Conservation (phyloP, 2,329 filamentous ascomycete genomes). For the Scopulariopsis brevicaulis region DNA sequence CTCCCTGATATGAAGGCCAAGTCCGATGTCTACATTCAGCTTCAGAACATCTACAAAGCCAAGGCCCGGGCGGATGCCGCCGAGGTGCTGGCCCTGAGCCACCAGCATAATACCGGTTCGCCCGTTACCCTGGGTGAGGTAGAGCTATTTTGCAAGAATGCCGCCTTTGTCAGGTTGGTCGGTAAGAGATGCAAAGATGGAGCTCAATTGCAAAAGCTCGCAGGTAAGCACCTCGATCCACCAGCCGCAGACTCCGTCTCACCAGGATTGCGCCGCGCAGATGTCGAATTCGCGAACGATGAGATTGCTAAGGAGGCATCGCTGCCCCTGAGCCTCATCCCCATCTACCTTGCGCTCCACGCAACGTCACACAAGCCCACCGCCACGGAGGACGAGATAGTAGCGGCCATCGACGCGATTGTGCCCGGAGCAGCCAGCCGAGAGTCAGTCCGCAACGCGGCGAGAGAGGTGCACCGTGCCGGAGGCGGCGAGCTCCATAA, state of each 20-base stretch:
- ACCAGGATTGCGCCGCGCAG: slow-evolving; percentile 21
- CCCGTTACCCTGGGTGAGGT: slow-evolving; percentile 61
- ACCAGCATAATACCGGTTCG: slow-evolving; percentile 33
- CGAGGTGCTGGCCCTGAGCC: slow-evolving; percentile 60
- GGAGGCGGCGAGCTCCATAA: slow-evolving; percentile 80
- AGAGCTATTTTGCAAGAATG: slow-evolving; percentile 91
- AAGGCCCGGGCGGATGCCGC: slow-evolving; percentile 71
- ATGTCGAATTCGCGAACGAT: slow-evolving; percentile 41
- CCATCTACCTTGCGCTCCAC: slow-evolving; percentile 57
- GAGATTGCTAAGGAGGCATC: slow-evolving; percentile 34
- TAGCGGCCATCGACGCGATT: neutral
- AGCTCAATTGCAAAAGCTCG: slow-evolving; percentile 37
- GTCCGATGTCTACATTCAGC: slow-evolving; percentile 75
- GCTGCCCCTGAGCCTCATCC: slow-evolving; percentile 48
- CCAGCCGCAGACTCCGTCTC: neutral
- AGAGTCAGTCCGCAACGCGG: slow-evolving; percentile 38
- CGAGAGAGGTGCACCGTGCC: slow-evolving; percentile 60
- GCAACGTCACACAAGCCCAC: slow-evolving; percentile 10
- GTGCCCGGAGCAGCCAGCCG: slow-evolving; percentile 34
- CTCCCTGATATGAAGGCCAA: slow-evolving; percentile 97
- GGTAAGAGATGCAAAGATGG: slow-evolving; percentile 35
- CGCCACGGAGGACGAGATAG: neutral
- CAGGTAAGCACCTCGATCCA: slow-evolving; percentile 31
- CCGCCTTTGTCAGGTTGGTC: slow-evolving; percentile 82
- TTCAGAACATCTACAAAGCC: slow-evolving; percentile 87